Base-by-base conservation (phyloP, 2,329 filamentous ascomycete genomes). In the Sclerotinia spermophila region DNA sequence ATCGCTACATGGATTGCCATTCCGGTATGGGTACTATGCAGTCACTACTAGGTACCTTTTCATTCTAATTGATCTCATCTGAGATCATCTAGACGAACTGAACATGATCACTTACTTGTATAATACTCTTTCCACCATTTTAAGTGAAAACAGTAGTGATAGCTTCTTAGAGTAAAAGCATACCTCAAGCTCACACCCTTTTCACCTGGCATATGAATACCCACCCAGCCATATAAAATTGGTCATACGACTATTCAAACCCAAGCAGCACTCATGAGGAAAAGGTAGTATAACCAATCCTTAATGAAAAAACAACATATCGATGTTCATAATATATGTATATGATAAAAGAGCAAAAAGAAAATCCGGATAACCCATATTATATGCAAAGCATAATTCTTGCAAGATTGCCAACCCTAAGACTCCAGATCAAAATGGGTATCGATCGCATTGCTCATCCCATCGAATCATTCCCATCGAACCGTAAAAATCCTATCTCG, bases 401-500 rank as follows among this genome's bases (percentile, higher is more conserved):
- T 66, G 62, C 48, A 66, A 42, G 45, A 66, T 40, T 30, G n/a
- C 45, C 45, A 66, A 55, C 62, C 45, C 24, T 30, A 30, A 53
- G 62, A 66, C 62, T 66, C 62, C 45, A 66, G 45, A 53, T 66
- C 48, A 66, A 53, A 66, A 66, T 42, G 62, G 62, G 62, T 66
- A 66, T 53, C 33, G 35, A 53, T 30, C 48, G 62, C 45, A 30
- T 35, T 21, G 44, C 45, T 66, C 45, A 19, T 40, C 3, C 30
- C 13, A 48, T 65, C 45, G 45, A 53, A 27, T 65, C n/a, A 40
- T 65, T 40, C 45, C 45, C 45, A 40, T 40, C 5, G 21, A 45
- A 45, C 1, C 59, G 42, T n/a, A 24, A 24, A 6, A 10, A 30
- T 35, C 30, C n/a, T 24, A 19, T 17, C 21, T 65, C 61, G 15